Conservation (phyloP, 2,329 filamentous ascomycete species). For the Dothideomycetidae sp. region DNA sequence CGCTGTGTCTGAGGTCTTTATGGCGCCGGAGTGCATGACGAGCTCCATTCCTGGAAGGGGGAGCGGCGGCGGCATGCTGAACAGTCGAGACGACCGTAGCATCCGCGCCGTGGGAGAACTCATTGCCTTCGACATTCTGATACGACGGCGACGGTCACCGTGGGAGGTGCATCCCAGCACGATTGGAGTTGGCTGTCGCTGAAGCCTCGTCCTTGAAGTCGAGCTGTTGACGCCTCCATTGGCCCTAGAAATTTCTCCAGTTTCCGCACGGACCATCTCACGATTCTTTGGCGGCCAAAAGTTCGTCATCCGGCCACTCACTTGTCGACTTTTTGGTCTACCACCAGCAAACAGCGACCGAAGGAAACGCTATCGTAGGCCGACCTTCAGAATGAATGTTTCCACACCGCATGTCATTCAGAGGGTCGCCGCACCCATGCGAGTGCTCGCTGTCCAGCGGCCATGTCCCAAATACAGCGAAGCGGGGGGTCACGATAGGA, state of each 20-base stretch:
- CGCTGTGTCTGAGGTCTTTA: constrained; percentile 48
- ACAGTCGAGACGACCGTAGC: constrained; percentile 76
- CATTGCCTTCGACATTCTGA: constrained; percentile 25
- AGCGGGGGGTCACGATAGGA: background rate
- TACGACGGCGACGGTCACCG: background rate
- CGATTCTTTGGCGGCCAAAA: constrained; percentile 2
- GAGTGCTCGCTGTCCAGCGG: constrained; percentile 1
- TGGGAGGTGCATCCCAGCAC: background rate
- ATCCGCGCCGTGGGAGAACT: constrained; percentile 50
- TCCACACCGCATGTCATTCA: background rate
- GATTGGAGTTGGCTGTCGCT: background rate
- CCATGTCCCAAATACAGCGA: constrained; percentile 3
- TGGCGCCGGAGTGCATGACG: constrained; percentile 33
- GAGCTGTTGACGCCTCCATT: too few species aligned
- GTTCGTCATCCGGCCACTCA: background rate
- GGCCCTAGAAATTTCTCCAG: constrained; percentile 9
- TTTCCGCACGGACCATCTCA: constrained; percentile 6
- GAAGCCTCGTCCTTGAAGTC: background rate
- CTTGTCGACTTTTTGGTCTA: background rate
- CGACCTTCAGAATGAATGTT: too few species aligned
- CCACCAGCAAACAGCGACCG: background rate
- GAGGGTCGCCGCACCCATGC: constrained; percentile 2
- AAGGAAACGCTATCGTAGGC: too few species aligned
- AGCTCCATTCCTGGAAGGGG: constrained; percentile 39
- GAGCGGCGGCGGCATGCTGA: constrained; percentile 68